phyloP scores from a whole-genome alignment of 345 rosid genomes.

The Populus nigra region DNA sequence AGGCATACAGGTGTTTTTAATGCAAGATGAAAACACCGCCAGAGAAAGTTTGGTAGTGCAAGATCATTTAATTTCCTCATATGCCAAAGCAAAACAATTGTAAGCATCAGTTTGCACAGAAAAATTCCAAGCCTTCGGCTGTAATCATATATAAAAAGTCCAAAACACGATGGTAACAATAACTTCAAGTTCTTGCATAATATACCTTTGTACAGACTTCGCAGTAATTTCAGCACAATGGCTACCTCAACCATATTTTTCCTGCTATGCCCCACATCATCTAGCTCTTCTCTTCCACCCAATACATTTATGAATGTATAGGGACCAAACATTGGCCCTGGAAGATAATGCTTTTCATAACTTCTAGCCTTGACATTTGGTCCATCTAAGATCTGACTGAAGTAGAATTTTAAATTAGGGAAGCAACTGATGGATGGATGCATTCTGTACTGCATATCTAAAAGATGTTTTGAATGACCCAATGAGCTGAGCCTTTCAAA shows the following conservation, averaged over 20 bases:
- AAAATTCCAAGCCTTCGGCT: background rate
- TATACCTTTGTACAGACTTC: conserved; percentile 41
- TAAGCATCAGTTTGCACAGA: background rate
- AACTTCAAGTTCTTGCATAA: background rate
- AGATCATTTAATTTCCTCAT: background rate
- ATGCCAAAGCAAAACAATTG: background rate
- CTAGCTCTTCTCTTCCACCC: conserved; percentile 40
- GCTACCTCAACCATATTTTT: conserved; percentile 53
- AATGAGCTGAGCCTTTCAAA: conserved; percentile 54
- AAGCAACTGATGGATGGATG: conserved; percentile 69
- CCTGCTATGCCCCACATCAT: conserved; percentile 23
- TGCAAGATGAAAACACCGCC: background rate
- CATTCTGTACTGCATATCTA: conserved; percentile 70
- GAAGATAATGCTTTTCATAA: conserved; percentile 33
- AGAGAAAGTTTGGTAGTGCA: background rate
- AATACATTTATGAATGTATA: conserved; percentile 47
- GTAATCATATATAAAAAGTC: background rate
- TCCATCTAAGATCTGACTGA: conserved; percentile 43
- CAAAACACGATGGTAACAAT: background rate
- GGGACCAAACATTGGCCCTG: conserved; percentile 44
- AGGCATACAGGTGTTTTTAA: too few species aligned
- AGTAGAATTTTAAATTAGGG: conserved; percentile 54
- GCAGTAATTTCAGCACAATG: conserved; percentile 31
- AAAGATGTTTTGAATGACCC: conserved; percentile 45
- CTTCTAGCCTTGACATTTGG: conserved; percentile 9